Base-by-base conservation (phyloP, 257 asterid genomes). In the Pogostemon cablin region DNA sequence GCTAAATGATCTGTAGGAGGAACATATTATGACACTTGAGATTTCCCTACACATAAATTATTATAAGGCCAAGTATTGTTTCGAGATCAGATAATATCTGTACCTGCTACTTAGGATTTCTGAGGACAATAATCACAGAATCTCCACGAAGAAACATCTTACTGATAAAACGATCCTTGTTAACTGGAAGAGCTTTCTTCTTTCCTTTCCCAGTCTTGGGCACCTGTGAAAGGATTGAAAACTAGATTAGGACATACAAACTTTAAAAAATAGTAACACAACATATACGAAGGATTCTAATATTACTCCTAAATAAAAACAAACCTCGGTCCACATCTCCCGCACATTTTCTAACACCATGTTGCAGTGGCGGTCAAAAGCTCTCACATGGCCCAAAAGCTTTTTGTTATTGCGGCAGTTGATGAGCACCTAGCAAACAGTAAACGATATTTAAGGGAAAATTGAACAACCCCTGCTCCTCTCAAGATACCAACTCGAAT, bases 301-400 rank as follows among this genome's bases (percentile, higher is more conserved):
- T 32, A 20, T 17, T 38, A 3, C 3, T 17, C 43, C 10, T 8
- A 38, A 6, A 46, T 37, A 73, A 32, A 42, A 53, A 79, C 70
- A 38, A 71, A 88, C 97, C 97, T 90, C 96, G n/a, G 97, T 90
- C 97, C 97, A 90, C 96, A 90, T 88, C 80, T 90, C 97, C 46
- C 92, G 71, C 75, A 91, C 96, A 76, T 91, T 88, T 81, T 91
- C 97, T 67, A 91, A 84, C 75, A 88, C 97, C 97, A 91, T 91
- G 81, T 91, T 91, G 82, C 97, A 91, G 76, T 91, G 97, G 57
- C 96, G 90, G 67, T 91, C 97, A 79, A 86, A 91, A 37, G 97
- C 97, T 68, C 96, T 86, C 61, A 91, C 96, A 17, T 89, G 96
- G 42, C 96, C 96, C 62, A 91, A 87, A 72, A 91, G 97, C 80